phyloP scores from a whole-genome alignment of 2,329 filamentous ascomycete genomes.

The Mariannaea elegans region DNA sequence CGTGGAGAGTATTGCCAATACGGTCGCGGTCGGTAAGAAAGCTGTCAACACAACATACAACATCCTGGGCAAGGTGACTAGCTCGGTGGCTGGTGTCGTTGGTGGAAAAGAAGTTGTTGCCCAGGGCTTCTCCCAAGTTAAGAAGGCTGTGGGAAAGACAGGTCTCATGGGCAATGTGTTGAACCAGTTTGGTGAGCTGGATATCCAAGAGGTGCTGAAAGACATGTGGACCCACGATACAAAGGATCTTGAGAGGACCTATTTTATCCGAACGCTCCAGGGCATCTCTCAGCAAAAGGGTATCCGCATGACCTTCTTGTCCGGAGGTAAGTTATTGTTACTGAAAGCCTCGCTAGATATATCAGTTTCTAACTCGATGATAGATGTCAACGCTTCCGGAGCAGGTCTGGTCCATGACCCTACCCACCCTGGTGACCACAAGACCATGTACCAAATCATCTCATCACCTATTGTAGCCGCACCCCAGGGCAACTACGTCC shows the following conservation, averaged over 20 bases:
- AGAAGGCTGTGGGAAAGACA: conserved; percentile 94
- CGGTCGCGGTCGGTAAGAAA: conserved; percentile 94
- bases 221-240: conserved; percentile 99
- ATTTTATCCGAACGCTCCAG: conserved; percentile 94
- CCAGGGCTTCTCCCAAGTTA: conserved; percentile 92
- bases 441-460: conserved; percentile 99
- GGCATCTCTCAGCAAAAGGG: conserved; percentile 95
- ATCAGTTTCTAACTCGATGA: conserved; percentile 29
- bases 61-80: conserved; percentile 92
- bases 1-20: conserved; percentile 89
- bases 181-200: conserved; percentile 95
- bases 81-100: conserved; percentile 93
- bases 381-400: conserved; percentile 87
- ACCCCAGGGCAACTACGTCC: conserved; percentile 83
- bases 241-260: conserved; percentile 96
- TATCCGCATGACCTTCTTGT: conserved; percentile 95
- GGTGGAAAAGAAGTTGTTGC: conserved; percentile 93
- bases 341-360: neutral
- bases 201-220: conserved; percentile 90
- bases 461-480: conserved; percentile 91
- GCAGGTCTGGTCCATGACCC: conserved; percentile 96
- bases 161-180: conserved; percentile 96
- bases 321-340: conserved; percentile 69
- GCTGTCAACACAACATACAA: conserved; percentile 97
- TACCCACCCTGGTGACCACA: conserved; percentile 89